Evolutionary conservation across 2,329 filamentous ascomycete genomes (phyloP).

Genomic region (Microascus cirrosus): DNA sequence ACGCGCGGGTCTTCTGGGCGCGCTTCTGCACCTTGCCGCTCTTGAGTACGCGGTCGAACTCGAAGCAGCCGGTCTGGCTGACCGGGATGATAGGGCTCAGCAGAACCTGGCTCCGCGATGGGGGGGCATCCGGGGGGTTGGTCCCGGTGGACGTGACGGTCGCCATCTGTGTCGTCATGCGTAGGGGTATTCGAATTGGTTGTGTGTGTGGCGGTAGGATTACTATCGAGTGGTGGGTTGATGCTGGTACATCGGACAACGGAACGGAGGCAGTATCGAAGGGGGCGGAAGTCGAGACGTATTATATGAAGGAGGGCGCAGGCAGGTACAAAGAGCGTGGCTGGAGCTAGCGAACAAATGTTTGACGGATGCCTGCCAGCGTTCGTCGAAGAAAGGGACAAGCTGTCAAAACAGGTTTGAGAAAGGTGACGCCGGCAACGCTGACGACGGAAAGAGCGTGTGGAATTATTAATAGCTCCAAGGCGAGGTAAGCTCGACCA

Average conservation of each 20-base stretch:
- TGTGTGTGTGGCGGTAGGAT: neutral
- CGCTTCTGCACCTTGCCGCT: constrained; percentile 77
- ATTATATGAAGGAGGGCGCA: no score
- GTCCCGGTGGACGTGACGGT: neutral
- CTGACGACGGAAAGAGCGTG: neutral
- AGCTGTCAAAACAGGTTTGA: neutral
- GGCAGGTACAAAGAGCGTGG: neutral
- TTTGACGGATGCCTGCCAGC: neutral
- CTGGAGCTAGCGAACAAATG: neutral
- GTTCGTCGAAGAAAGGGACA: neutral
- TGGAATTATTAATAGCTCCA: neutral
- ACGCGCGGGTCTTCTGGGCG: constrained; percentile 89
- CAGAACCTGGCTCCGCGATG: neutral
- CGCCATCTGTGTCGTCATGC: neutral
- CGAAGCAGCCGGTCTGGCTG: constrained; percentile 90
- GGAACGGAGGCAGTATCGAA: neutral
- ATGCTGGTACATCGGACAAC: neutral
- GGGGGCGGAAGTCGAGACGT: neutral
- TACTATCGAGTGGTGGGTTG: neutral
- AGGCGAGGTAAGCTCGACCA: neutral
- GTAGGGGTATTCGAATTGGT: neutral
- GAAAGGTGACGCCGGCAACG: neutral
- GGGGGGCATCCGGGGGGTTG: neutral
- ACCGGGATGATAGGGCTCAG: constrained; percentile 53
- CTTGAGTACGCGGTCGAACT: constrained; percentile 90